These are phyloP conservation scores for Sporothrix curviconia DNA, from an alignment of 2,329 filamentous ascomycete genomes.

Conservation along the genomic window DNA sequence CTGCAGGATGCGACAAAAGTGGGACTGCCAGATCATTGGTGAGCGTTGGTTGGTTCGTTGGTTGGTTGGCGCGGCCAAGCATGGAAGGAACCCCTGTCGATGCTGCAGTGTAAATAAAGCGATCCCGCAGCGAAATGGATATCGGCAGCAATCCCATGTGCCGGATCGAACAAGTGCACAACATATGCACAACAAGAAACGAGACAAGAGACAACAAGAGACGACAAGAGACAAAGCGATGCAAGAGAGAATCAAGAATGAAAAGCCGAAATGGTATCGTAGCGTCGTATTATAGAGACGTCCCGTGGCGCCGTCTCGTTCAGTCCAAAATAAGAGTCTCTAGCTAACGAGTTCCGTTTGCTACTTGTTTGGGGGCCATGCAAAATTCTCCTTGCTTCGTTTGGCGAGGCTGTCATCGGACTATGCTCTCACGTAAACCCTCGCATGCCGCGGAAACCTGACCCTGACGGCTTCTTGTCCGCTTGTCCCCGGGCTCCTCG, in stretches of 20 bases:
- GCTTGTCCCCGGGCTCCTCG: slow-evolving; percentile 39
- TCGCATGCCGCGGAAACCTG: slow-evolving; percentile 33
- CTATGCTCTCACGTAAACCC: slow-evolving; percentile 31
- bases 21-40: slow-evolving; percentile 1
- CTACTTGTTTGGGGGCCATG: too few relatives aligned
- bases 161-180: too few relatives aligned
- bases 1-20: not conserved
- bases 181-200: too few relatives aligned
- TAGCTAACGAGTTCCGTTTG: too few relatives aligned
- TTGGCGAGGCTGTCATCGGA: too few relatives aligned
- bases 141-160: too few relatives aligned
- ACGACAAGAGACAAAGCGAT: not conserved
- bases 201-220: not conserved
- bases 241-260: not conserved
- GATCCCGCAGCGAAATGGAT: not conserved
- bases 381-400: too few relatives aligned
- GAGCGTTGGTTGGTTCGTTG: not conserved
- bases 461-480: slow-evolving; percentile 33
- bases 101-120: not conserved
- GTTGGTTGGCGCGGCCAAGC: not conserved
- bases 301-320: slow-evolving; percentile 7
- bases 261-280: not conserved
- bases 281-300: not conserved
- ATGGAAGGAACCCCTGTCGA: slow-evolving; percentile 4
- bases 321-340: too few relatives aligned